Percentiles rank a stretch among this genome's conserved stretches.
Conservation (phyloP, 306 rosid species). For the Vigna mungo region DNA sequence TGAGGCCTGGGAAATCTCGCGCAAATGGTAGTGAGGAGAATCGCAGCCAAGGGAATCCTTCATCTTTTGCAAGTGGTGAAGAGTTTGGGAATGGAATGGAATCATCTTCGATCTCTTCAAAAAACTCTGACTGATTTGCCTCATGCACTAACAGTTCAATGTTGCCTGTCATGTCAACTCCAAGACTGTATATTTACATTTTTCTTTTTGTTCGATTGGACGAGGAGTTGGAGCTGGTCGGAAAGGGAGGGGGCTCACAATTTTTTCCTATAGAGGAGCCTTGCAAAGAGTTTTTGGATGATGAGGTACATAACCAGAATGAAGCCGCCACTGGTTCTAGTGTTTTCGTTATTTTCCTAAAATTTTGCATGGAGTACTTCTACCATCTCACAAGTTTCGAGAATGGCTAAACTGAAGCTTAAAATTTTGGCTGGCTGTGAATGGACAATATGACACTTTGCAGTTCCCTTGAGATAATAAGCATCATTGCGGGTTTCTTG, state of each 20-base stretch:
- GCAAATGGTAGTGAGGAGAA: conserved; percentile 54
- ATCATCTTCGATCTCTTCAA: conserved; percentile 51
- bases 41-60: conserved; percentile 60
- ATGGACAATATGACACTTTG: conserved; percentile 52
- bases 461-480: conserved; percentile 48
- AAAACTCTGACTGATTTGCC: conserved; percentile 51
- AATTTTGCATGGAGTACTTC: conserved; percentile 53
- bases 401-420: conserved; percentile 55
- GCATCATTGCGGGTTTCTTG: conserved; percentile 42
- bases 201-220: conserved; percentile 23
- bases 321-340: conserved; percentile 52
- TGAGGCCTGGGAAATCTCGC: conserved; percentile 72
- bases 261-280: conserved; percentile 67
- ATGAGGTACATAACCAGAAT: conserved; percentile 53
- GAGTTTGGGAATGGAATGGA: conserved; percentile 60
- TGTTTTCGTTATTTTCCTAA: conserved; percentile 40
- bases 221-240: conserved; percentile 49
- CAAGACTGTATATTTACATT: conserved; percentile 52
- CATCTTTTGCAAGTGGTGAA: conserved; percentile 60
- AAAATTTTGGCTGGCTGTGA: conserved; percentile 70
- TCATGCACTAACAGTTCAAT: conserved; percentile 59
- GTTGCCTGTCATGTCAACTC: conserved; percentile 52
- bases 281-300: conserved; percentile 55
- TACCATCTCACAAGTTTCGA: conserved; percentile 45
- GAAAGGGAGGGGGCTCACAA: conserved; percentile 57